Evolutionary conservation across 2,329 filamentous ascomycete species (phyloP).

Genomic region (Hortaea sp.): DNA sequence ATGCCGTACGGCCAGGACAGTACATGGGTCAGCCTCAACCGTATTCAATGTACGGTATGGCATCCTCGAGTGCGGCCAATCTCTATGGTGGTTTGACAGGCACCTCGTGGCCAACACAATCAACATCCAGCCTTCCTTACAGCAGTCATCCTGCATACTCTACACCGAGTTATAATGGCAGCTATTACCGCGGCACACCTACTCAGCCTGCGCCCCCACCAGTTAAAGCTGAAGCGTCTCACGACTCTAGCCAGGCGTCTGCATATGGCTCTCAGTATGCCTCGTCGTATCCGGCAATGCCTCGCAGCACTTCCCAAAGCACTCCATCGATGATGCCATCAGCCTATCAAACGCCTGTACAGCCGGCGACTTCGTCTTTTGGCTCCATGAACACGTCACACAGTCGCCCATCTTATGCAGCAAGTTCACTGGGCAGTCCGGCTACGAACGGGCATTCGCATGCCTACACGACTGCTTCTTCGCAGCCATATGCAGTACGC

Average conservation of each 20-base stretch:
- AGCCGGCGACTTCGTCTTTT: slow-evolving; percentile 14
- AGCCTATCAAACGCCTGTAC: slow-evolving; percentile 18
- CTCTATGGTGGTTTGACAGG: slow-evolving; percentile 20
- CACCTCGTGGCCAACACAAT: slow-evolving; percentile 17
- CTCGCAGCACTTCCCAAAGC: slow-evolving; percentile 16
- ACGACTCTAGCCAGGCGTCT: slow-evolving; percentile 13
- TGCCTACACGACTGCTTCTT: slow-evolving; percentile 15
- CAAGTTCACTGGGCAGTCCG: slow-evolving; percentile 13
- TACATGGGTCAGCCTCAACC: slow-evolving; percentile 18
- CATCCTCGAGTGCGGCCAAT: slow-evolving; percentile 12
- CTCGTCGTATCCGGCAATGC: slow-evolving; percentile 16
- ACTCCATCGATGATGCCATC: slow-evolving; percentile 17
- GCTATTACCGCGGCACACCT: slow-evolving; percentile 16
- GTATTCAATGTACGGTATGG: slow-evolving; percentile 23
- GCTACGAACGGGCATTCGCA: slow-evolving; percentile 16
- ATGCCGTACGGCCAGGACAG: slow-evolving; percentile 21
- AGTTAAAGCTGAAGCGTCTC: slow-evolving; percentile 18
- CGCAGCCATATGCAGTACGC: slow-evolving; percentile 20
- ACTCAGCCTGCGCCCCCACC: slow-evolving; percentile 14
- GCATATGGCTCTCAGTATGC: slow-evolving; percentile 20
- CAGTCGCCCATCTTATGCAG: slow-evolving; percentile 16
- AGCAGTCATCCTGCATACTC: slow-evolving; percentile 15
- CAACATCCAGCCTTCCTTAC: slow-evolving; percentile 15
- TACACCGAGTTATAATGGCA: slow-evolving; percentile 15
- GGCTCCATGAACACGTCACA: slow-evolving; percentile 14